Evolutionary conservation across 495 filamentous ascomycete genomes (phyloP).

Genomic region (Cudoniella acicularis): DNA sequence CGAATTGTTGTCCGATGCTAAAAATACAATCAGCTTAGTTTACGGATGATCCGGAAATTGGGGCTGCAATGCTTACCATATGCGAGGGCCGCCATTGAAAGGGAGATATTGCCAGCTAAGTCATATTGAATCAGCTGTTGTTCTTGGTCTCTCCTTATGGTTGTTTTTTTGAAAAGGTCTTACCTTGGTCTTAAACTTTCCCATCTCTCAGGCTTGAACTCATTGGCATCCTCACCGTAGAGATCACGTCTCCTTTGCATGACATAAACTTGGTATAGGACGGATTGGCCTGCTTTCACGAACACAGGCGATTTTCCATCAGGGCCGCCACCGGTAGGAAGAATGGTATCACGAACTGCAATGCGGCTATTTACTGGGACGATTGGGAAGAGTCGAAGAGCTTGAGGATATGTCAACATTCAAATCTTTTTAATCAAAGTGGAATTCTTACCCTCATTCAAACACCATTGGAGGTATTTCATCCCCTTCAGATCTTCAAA

Average conservation of each 20-base stretch:
- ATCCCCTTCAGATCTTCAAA: constrained; percentile 29
- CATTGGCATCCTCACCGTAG: constrained; percentile 29
- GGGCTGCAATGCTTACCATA: constrained; percentile 38
- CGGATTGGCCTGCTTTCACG: constrained; percentile 34
- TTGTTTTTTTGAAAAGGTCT: not conserved
- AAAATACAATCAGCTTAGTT: not conserved
- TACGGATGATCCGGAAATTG: constrained; percentile 19
- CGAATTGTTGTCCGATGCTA: constrained; percentile 46
- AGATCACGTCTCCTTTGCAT: constrained; percentile 26
- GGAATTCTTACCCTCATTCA: constrained; percentile 30
- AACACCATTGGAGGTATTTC: constrained; percentile 29
- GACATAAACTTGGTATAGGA: constrained; percentile 15
- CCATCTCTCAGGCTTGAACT: constrained; percentile 43
- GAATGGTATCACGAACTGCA: constrained; percentile 44
- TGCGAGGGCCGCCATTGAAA: constrained; percentile 62
- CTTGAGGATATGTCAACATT: too few species aligned
- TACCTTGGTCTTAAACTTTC: constrained; percentile 22
- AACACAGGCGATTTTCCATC: constrained; percentile 46
- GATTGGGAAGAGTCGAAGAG: constrained; percentile 17
- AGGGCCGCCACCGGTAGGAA: constrained; percentile 48
- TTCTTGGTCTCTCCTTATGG: too few species aligned
- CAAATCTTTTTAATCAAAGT: too few species aligned
- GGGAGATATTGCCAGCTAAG: constrained; percentile 57
- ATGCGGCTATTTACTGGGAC: constrained; percentile 45
- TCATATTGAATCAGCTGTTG: constrained; percentile 24